Evolutionary conservation across 257 asterid genomes (phyloP).

Genomic region (Solanum peruvianum): DNA sequence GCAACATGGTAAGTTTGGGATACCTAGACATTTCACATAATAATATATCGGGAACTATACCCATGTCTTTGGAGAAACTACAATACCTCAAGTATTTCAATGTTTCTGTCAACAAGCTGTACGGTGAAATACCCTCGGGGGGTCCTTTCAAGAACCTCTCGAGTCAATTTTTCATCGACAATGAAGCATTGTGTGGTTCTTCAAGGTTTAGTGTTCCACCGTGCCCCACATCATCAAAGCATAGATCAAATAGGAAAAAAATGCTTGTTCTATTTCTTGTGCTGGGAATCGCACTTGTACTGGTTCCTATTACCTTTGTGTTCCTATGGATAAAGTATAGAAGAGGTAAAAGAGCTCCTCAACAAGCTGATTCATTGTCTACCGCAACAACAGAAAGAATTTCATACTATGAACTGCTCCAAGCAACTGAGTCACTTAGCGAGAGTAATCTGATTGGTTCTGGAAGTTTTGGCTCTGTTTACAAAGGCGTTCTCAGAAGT

Average conservation of each 20-base stretch:
- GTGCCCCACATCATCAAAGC: neutral
- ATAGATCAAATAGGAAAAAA: neutral
- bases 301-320: neutral
- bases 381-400: neutral
- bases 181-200: neutral
- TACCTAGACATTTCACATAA: no score
- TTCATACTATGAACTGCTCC: neutral
- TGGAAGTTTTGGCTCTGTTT: neutral
- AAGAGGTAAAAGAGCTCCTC: neutral
- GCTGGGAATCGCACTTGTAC: neutral
- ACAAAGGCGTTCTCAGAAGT: neutral
- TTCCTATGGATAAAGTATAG: neutral
- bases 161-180: neutral
- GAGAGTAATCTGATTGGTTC: neutral
- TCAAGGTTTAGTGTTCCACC: neutral
- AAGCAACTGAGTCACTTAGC: neutral
- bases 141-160: neutral
- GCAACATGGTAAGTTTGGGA: no score
- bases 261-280: neutral
- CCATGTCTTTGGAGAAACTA: no score
- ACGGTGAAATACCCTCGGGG: neutral
- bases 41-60: no score
- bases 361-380: neutral
- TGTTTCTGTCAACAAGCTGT: neutral
- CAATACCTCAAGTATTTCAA: neutral